A percentile compares a stretch with the other conserved stretches of the same genome.
phyloP scores from a whole-genome alignment of 2,329 filamentous ascomycete genomes.

The Fusarium pseudocircinatum region DNA sequence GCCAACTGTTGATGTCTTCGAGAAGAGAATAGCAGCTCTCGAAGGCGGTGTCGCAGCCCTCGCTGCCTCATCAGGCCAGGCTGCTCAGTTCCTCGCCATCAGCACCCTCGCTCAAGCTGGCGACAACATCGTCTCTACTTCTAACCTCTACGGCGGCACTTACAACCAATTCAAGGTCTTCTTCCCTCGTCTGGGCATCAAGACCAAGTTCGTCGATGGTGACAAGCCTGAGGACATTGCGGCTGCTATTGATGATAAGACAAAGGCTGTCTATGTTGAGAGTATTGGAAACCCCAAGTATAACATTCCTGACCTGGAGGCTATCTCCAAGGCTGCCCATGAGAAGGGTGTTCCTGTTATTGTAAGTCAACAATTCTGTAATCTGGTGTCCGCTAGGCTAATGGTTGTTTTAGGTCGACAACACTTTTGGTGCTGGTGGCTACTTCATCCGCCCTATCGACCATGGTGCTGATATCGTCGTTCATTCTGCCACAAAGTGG shows the following conservation, averaged over 20 bases:
- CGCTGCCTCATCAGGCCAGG: conserved; percentile 85
- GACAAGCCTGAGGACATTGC: conserved; percentile 83
- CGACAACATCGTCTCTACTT: conserved; percentile 93
- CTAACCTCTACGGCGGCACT: conserved; percentile 92
- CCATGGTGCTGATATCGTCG: conserved; percentile 91
- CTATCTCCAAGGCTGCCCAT: conserved; percentile 82
- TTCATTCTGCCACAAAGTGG: conserved; percentile 97
- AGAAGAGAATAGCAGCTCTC: conserved; percentile 94
- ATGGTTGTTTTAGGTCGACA: conserved; percentile 74
- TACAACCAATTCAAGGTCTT: conserved; percentile 98
- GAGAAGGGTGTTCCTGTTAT: conserved; percentile 72
- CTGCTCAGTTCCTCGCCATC: conserved; percentile 92
- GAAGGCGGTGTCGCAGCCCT: conserved; percentile 91
- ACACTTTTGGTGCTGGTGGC: conserved; percentile 93
- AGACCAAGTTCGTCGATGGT: conserved; percentile 86
- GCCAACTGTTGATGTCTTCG: conserved; percentile 95
- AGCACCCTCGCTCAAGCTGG: conserved; percentile 84
- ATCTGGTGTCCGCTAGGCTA: background rate
- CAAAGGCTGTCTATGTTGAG: conserved; percentile 92
- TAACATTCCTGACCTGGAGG: conserved; percentile 91
- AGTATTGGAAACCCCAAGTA: conserved; percentile 94
- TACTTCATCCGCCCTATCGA: conserved; percentile 89
- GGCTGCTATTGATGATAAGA: conserved; percentile 87
- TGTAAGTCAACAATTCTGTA: conserved; percentile 50
- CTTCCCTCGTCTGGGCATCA: conserved; percentile 85